phyloP scores from a whole-genome alignment of 345 rosid species.

The Sisymbrium irio region DNA sequence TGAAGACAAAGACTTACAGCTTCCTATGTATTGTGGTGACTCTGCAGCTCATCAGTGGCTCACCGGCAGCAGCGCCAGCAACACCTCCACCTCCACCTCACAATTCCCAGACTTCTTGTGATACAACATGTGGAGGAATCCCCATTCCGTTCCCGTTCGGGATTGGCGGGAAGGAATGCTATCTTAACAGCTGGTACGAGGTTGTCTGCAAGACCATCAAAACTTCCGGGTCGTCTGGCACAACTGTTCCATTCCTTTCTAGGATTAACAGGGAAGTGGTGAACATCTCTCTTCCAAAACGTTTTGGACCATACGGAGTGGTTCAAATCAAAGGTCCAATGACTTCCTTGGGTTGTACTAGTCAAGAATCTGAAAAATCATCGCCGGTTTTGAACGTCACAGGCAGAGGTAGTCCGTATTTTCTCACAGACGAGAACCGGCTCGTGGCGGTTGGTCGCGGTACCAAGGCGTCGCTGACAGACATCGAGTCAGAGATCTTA shows the following conservation, averaged over 20 bases:
- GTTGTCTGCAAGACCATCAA: slow-evolving; percentile 25
- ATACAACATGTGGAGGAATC: slow-evolving; percentile 16
- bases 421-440: slow-evolving; percentile 28
- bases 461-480: background rate
- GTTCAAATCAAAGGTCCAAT: slow-evolving; percentile 34
- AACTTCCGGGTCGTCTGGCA: background rate
- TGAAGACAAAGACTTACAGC: slow-evolving; percentile 3
- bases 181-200: slow-evolving; percentile 12
- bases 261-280: slow-evolving; percentile 9
- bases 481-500: slow-evolving; percentile 9
- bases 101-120: slow-evolving; percentile 19
- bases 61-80: background rate
- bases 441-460: slow-evolving; percentile 43
- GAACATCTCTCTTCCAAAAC: slow-evolving; percentile 24
- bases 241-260: slow-evolving; percentile 12
- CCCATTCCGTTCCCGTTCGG: slow-evolving; percentile 29
- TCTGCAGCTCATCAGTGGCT: slow-evolving; percentile 18
- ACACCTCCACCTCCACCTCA: background rate
- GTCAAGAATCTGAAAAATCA: background rate
- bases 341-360: slow-evolving; percentile 23
- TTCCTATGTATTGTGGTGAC: background rate
- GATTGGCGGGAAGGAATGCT: slow-evolving; percentile 28
- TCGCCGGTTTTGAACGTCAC: slow-evolving; percentile 17
- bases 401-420: slow-evolving; percentile 31
- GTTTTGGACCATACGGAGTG: slow-evolving; percentile 5